Conservation (phyloP, 306 rosid species). For the Pyrus communis region DNA sequence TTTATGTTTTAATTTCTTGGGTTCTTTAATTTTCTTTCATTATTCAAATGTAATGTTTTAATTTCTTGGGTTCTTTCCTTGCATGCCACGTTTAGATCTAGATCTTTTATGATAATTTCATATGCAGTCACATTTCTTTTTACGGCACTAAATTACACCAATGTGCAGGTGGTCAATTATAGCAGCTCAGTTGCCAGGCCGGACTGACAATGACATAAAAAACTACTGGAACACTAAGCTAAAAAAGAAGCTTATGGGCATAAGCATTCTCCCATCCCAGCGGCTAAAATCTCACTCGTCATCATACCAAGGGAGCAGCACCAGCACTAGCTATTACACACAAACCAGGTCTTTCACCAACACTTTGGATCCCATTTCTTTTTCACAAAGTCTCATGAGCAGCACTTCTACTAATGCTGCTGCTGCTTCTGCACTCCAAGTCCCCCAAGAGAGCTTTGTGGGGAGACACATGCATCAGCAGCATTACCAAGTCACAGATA, state of each 20-base stretch:
- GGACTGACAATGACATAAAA: conserved; percentile 90
- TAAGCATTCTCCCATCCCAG: conserved; percentile 18
- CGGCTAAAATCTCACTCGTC: conserved; percentile 17
- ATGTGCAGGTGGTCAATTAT: conserved; percentile 83
- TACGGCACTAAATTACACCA: background rate
- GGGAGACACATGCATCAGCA: conserved; percentile 22
- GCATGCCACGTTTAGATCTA: conserved; percentile 15
- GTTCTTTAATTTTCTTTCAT: too few relatives aligned
- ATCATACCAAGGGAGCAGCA: conserved; percentile 27
- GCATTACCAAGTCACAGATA: conserved; percentile 24
- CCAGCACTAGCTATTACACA: conserved; percentile 6
- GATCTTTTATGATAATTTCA: conserved; percentile 8
- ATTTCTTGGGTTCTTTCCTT: background rate
- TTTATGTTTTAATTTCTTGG: too few relatives aligned
- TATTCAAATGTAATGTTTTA: background rate
- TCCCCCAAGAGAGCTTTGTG: conserved; percentile 39
- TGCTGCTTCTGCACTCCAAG: conserved; percentile 12
- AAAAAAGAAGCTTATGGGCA: conserved; percentile 60
- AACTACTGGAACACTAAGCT: conserved; percentile 96
- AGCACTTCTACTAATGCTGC: conserved; percentile 11
- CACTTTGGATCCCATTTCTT: conserved; percentile 32
- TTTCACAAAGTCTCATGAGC: conserved; percentile 32
- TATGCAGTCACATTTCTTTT: background rate
- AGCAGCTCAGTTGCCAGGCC: conserved; percentile 78
- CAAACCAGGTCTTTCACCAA: conserved; percentile 23